Evolutionary conservation across 495 filamentous ascomycete genomes (phyloP).

Genomic region (Neurospora terricola): DNA sequence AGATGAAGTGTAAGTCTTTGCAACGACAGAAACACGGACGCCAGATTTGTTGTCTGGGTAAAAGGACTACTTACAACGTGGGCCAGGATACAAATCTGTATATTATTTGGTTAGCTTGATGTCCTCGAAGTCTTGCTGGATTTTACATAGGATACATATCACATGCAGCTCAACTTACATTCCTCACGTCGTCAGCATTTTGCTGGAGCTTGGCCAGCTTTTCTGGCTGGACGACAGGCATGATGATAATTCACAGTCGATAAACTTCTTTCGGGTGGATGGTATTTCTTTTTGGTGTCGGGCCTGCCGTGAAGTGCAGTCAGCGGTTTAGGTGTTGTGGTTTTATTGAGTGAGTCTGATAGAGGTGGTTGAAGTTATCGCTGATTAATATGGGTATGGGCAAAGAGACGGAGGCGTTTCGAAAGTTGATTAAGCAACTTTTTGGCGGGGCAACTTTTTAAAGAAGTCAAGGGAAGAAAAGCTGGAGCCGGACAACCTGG

Average conservation of each 20-base stretch:
- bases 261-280: background rate
- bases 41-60: background rate
- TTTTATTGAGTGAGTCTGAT: background rate
- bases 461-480: background rate
- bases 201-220: conserved; percentile 78
- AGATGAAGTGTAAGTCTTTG: conserved; percentile 1
- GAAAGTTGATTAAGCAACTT: background rate
- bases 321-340: background rate
- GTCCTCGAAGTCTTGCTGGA: background rate
- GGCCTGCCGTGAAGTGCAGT: background rate
- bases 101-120: conserved; percentile 47
- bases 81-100: conserved; percentile 90
- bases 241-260: conserved; percentile 29
- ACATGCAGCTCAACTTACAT: conserved; percentile 51
- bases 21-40: background rate
- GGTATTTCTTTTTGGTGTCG: background rate
- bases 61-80: conserved; percentile 50
- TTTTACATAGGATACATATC: conserved; percentile 21
- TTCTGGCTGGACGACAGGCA: conserved; percentile 83
- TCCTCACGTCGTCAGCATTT: conserved; percentile 76
- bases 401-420: background rate
- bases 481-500: background rate
- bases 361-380: background rate
- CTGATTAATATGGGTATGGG: background rate
- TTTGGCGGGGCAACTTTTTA: background rate